A percentile compares a stretch with the other conserved stretches of the same genome.
Conservation (phyloP, 2,329 filamentous ascomycete genomes). For the Dactylonectria estremocensis region DNA sequence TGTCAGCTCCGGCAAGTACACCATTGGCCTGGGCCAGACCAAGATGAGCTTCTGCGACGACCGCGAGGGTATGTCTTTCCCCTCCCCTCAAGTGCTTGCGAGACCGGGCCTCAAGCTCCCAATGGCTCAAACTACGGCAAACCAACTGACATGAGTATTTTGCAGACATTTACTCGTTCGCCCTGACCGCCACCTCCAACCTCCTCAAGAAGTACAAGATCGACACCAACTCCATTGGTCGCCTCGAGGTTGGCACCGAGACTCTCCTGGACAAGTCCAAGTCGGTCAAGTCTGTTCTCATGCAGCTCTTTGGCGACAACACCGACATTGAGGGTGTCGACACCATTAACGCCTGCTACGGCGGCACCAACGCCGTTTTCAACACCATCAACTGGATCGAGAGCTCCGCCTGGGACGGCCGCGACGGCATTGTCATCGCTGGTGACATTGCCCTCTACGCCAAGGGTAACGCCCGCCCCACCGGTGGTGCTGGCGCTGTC, state of each 20-base stretch:
- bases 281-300: slow-evolving; percentile 89
- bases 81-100: slow-evolving; percentile 17
- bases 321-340: slow-evolving; percentile 88
- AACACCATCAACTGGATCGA: slow-evolving; percentile 90
- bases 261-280: slow-evolving; percentile 92
- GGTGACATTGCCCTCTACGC: slow-evolving; percentile 90
- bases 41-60: slow-evolving; percentile 96
- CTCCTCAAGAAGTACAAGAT: slow-evolving; percentile 88
- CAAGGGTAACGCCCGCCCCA: slow-evolving; percentile 86
- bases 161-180: slow-evolving; percentile 88
- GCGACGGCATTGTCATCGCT: slow-evolving; percentile 84
- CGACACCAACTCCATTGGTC: slow-evolving; percentile 83
- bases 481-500: slow-evolving; percentile 84
- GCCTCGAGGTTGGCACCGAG: slow-evolving; percentile 89
- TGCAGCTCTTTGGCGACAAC: slow-evolving; percentile 89
- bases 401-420: slow-evolving; percentile 88
- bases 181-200: slow-evolving; percentile 83
- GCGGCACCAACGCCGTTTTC: slow-evolving; percentile 87
- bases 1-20: slow-evolving; percentile 87
- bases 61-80: slow-evolving; percentile 76
- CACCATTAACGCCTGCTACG: slow-evolving; percentile 89
- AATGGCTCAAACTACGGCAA: slow-evolving; percentile 8
- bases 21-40: slow-evolving; percentile 90
- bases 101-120: background rate
- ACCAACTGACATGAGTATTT: slow-evolving; percentile 33